A percentile compares a stretch with the other conserved stretches of the same genome.
Conservation (phyloP, 352 stramenopile genomes). For the Phytophthora quininea region DNA sequence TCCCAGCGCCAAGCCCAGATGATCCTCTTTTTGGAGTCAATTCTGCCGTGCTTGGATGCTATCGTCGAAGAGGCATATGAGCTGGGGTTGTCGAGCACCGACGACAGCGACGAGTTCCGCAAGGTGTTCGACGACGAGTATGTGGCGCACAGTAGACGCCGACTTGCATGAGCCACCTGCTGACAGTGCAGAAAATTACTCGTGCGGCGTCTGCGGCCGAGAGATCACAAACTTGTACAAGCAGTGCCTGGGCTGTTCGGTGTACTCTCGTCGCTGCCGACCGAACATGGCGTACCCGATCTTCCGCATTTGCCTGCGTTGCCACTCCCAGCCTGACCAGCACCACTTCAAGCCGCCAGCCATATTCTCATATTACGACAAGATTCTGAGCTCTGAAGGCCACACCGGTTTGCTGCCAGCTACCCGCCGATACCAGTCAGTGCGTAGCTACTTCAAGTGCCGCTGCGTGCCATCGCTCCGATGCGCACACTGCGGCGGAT, state of each 20-base stretch:
- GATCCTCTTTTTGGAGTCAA: conserved; percentile 82
- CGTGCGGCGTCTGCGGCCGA: conserved; percentile 66
- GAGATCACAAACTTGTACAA: conserved; percentile 90
- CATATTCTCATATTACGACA: conserved; percentile 69
- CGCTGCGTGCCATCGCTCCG: conserved; percentile 60
- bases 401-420: conserved; percentile 71
- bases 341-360: conserved; percentile 75
- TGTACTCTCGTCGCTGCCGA: conserved; percentile 60
- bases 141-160: conserved; percentile 76
- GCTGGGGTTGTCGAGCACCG: conserved; percentile 53
- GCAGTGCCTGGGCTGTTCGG: conserved; percentile 79
- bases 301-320: conserved; percentile 78
- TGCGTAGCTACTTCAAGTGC: conserved; percentile 80
- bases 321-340: conserved; percentile 69
- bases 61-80: conserved; percentile 83
- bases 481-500: conserved; percentile 76
- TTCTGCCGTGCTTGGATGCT: conserved; percentile 74
- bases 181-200: conserved; percentile 53
- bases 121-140: conserved; percentile 79
- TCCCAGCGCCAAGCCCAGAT: conserved; percentile 79
- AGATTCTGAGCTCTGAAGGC: conserved; percentile 71
- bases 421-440: conserved; percentile 67
- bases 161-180: conserved; percentile 43
- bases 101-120: conserved; percentile 76
- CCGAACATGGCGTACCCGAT: conserved; percentile 71